Evolutionary conservation across 2,329 filamentous ascomycete species (phyloP).

Genomic region (Graphilbum ipis-grandicollis): DNA sequence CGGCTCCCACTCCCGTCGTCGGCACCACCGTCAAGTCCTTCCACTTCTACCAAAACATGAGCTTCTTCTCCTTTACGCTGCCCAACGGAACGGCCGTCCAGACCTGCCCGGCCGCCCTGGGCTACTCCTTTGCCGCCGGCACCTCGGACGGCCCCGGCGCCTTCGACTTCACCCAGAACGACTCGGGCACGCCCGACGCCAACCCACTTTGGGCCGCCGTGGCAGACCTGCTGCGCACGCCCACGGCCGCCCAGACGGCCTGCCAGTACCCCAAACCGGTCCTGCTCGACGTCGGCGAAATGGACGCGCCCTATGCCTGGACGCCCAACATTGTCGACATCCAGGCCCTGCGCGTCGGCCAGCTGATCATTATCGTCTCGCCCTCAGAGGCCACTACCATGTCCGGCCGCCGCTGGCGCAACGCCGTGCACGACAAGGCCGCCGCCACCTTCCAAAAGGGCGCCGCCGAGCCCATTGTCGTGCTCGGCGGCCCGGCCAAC

Average conservation of each 20-base stretch:
- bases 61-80: constrained; percentile 54
- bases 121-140: constrained; percentile 84
- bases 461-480: constrained; percentile 46
- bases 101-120: constrained; percentile 76
- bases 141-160: constrained; percentile 82
- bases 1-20: constrained; percentile 29
- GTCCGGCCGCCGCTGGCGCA: constrained; percentile 74
- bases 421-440: constrained; percentile 41
- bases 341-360: constrained; percentile 66
- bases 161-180: constrained; percentile 83
- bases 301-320: constrained; percentile 63
- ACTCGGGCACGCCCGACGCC: constrained; percentile 47
- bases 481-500: constrained; percentile 79
- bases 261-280: constrained; percentile 76
- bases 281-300: constrained; percentile 70
- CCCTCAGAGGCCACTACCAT: constrained; percentile 84
- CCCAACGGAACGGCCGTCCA: constrained; percentile 50
- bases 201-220: constrained; percentile 69
- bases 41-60: constrained; percentile 74
- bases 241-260: constrained; percentile 46
- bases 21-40: constrained; percentile 60
- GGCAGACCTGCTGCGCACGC: constrained; percentile 50
- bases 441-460: constrained; percentile 19
- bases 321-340: constrained; percentile 78
- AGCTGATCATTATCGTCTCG: constrained; percentile 69